phyloP scores from a whole-genome alignment of 768 basidiomycete species.

The Ramaria rubella region DNA sequence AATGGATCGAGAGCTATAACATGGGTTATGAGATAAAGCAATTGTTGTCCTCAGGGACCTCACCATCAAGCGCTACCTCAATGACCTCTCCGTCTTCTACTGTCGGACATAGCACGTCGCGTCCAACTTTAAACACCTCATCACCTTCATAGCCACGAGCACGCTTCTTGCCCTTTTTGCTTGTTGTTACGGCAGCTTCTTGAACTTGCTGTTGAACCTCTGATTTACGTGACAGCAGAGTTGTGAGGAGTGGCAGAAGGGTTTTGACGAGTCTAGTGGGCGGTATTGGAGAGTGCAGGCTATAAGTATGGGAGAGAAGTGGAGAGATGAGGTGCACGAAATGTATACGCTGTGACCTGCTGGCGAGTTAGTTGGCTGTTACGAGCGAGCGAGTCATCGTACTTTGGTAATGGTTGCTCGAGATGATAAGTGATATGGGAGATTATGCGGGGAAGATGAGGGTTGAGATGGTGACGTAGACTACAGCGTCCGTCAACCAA shows the following conservation, averaged over 20 bases:
- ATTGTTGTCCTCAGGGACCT: slow-evolving; percentile 9
- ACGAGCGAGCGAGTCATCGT: slow-evolving; percentile 33
- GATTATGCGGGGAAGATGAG: slow-evolving; percentile 49
- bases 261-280: slow-evolving; percentile 50
- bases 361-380: background rate
- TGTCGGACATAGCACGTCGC: slow-evolving; percentile 43
- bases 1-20: slow-evolving; percentile 44
- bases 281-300: slow-evolving; percentile 40
- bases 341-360: slow-evolving; percentile 32
- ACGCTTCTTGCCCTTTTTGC: slow-evolving; percentile 61
- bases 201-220: slow-evolving; percentile 24
- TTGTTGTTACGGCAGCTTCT: slow-evolving; percentile 23
- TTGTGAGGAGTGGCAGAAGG: slow-evolving; percentile 42
- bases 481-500: slow-evolving; percentile 30
- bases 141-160: slow-evolving; percentile 68
- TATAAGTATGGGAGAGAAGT: slow-evolving; percentile 38
- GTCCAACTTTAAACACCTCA: slow-evolving; percentile 52
- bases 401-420: slow-evolving; percentile 41
- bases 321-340: slow-evolving; percentile 41
- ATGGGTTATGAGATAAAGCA: background rate
- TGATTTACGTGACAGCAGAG: slow-evolving; percentile 38
- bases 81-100: slow-evolving; percentile 45
- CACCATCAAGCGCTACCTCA: slow-evolving; percentile 54
- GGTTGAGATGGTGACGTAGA: slow-evolving; percentile 44
- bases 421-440: slow-evolving; percentile 51